Conservation (phyloP, 768 basidiomycete species). For the Zangia roseola region DNA sequence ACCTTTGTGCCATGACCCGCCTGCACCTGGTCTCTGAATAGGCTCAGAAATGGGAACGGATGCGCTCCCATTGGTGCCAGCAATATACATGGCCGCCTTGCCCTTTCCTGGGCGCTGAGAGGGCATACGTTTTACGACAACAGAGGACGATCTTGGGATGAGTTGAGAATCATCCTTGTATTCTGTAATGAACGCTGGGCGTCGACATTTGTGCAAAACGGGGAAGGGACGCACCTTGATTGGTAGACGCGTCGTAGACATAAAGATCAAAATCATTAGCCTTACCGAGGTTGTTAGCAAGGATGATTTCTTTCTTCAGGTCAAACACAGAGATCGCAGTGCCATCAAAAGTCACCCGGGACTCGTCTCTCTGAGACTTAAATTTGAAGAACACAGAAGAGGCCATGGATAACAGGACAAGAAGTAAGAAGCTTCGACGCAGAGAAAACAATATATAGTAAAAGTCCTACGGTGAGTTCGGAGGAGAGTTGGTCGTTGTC, state of each 20-base stretch:
- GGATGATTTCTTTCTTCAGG: slow-evolving; percentile 96
- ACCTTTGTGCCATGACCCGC: slow-evolving; percentile 61
- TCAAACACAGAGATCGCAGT: slow-evolving; percentile 99
- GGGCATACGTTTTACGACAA: slow-evolving; percentile 89
- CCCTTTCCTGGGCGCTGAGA: slow-evolving; percentile 79
- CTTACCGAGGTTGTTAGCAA: slow-evolving; percentile 94
- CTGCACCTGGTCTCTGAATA: slow-evolving; percentile 38
- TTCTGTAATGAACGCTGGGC: slow-evolving; percentile 45
- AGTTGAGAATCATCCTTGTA: slow-evolving; percentile 89
- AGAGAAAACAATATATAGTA: slow-evolving; percentile 22
- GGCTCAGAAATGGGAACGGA: slow-evolving; percentile 50
- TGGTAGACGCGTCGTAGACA: slow-evolving; percentile 78
- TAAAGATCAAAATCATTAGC: slow-evolving; percentile 96
- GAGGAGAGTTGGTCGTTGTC: slow-evolving; percentile 14
- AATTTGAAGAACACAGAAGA: slow-evolving; percentile 99
- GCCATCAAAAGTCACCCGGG: slow-evolving; percentile 95
- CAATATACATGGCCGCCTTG: slow-evolving; percentile 74
- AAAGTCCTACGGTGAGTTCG: slow-evolving; percentile 17
- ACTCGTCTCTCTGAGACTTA: slow-evolving; percentile 93
- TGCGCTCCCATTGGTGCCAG: slow-evolving; percentile 41
- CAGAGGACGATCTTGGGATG: slow-evolving; percentile 92
- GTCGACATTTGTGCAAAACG: neutral
- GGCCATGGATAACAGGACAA: slow-evolving; percentile 49
- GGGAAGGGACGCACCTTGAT: slow-evolving; percentile 68
- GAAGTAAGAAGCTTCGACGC: slow-evolving; percentile 14